phyloP scores from a whole-genome alignment of 371 early-diverging fungal species.

The Dichotomocladium elegans region DNA sequence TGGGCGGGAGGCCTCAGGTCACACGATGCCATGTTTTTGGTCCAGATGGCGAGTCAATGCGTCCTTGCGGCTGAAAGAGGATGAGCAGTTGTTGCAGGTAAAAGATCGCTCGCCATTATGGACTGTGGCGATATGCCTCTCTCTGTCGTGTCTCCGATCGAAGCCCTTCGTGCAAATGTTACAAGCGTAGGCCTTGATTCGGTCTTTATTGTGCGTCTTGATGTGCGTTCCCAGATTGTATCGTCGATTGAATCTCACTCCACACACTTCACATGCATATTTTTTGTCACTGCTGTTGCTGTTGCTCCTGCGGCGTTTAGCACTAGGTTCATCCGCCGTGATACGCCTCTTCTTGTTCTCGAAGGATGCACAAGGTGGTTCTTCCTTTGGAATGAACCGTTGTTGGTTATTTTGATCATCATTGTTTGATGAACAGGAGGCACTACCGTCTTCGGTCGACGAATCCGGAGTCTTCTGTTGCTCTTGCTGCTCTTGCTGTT shows the following conservation, averaged over 20 bases:
- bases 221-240: conserved; percentile 75
- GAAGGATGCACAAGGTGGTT: too few relatives aligned
- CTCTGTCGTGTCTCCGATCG: conserved; percentile 69
- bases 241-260: conserved; percentile 58
- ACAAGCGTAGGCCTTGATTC: conserved; percentile 61
- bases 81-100: conserved; percentile 52
- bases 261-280: conserved; percentile 46
- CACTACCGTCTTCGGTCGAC: not conserved
- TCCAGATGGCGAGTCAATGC: conserved; percentile 53
- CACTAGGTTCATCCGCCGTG: not conserved
- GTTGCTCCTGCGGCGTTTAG: not conserved
- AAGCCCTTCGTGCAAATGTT: conserved; percentile 53
- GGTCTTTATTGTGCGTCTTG: conserved; percentile 64
- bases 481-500: not conserved
- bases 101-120: conserved; percentile 62
- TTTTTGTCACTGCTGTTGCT: not conserved
- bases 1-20: not conserved
- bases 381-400: not conserved
- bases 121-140: conserved; percentile 66
- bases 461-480: not conserved
- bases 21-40: conserved; percentile 25
- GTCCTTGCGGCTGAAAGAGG: conserved; percentile 68
- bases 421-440: not conserved
- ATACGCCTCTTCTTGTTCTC: not conserved
- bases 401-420: not conserved